Base-by-base conservation (phyloP, 2,329 filamentous ascomycete genomes). In the Colletotrichum trifolii region DNA sequence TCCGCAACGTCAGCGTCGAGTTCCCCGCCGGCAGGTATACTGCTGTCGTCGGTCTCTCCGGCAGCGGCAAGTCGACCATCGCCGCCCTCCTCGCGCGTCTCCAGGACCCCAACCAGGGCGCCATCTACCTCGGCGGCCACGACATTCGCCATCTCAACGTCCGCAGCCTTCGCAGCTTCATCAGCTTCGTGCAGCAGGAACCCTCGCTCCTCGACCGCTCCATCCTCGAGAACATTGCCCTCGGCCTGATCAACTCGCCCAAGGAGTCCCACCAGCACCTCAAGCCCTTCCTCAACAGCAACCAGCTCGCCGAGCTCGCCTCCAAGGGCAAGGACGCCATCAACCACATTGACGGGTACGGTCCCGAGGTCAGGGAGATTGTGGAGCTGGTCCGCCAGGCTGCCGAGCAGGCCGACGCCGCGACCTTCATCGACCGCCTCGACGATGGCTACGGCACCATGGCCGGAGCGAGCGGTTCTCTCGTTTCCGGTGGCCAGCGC, bases 381-480 rank as follows among this genome's bases (percentile, higher is more conserved):
- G 75, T 85, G 13, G 66, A 70, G 3, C 69, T 83, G 3, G 81
- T 83, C 0, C 72, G 75, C 36, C 71, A 78, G 7, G 82, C 86
- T 17, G 84, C 86, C 1, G 75, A 73, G 8, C 78, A 85, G 12
- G 87, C 87, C 1, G 86, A 89, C 73, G 86, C 84, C 0, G 77
- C 78, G 49, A 70, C 70, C 36, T 88, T 85, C 71, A 86, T 84
- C 67, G 74, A 77, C 43, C 73, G 72, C 0, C 78, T 84, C 4
- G 80, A 86, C 43, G 75, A 81, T 43, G 85, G 85, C 0, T 81
- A 83, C 25, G 76, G 76, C 35, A 82, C 81, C 1, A 72, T 78
- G 9, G 80, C 85, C 2, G 85, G 85, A 1, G 76, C 79, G 2
- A 77, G 76, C 25, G 83, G 83, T 4, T 77, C 76, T 9, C 74